A percentile compares a stretch with the other conserved stretches of the same genome.
Conservation (phyloP, 2,329 filamentous ascomycete species). For the Pseudogymnoascus sp. region DNA sequence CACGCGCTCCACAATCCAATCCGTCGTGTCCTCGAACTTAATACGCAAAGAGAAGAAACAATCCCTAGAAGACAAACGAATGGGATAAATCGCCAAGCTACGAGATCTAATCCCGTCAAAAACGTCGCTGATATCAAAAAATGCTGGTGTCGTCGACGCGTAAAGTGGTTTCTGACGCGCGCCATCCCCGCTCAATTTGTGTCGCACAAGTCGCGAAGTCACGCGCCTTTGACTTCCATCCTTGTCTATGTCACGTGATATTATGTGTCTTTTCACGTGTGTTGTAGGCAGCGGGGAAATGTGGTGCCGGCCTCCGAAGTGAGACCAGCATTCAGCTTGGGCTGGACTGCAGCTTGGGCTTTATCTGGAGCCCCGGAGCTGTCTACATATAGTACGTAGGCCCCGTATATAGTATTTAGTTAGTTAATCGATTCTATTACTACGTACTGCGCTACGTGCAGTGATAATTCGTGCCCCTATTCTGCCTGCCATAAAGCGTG, state of each 20-base stretch:
- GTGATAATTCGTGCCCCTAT: too few species aligned
- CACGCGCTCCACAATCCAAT: not conserved
- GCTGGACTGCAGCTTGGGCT: too few species aligned
- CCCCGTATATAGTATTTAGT: too few species aligned
- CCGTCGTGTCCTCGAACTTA: not conserved
- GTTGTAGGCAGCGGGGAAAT: too few species aligned
- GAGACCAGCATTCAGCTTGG: too few species aligned
- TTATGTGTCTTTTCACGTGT: not conserved
- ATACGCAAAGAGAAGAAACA: not conserved
- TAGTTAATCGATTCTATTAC: too few species aligned
- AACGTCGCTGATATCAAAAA: not conserved
- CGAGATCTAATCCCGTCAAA: not conserved
- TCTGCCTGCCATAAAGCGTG: too few species aligned
- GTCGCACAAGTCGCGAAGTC: not conserved
- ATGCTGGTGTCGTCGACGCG: constrained; percentile 1
- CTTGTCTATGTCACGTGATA: not conserved
- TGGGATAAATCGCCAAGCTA: not conserved
- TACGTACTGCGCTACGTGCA: too few species aligned
- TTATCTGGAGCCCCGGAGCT: too few species aligned
- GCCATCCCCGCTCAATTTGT: not conserved
- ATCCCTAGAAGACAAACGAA: not conserved
- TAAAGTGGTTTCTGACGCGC: constrained; percentile 7
- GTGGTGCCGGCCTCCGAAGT: too few species aligned
- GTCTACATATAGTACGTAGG: too few species aligned
- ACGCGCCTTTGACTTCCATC: not conserved